Evolutionary conservation across 2,329 filamentous ascomycete genomes (phyloP).

Genomic region (Celoporthe dispersa): DNA sequence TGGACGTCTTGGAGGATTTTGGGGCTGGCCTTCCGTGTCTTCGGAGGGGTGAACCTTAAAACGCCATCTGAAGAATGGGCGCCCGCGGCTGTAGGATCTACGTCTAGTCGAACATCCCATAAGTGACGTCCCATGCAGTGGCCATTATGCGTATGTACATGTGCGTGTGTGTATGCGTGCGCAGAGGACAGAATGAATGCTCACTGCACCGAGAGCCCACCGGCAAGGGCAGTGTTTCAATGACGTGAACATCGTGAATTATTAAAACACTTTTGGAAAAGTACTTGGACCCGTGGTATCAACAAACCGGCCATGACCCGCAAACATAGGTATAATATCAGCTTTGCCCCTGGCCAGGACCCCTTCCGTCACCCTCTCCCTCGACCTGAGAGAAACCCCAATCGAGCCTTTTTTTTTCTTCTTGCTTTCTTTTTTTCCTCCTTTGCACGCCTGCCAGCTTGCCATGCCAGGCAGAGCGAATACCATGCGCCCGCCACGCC

Average conservation of each 20-base stretch:
- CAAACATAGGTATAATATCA: conserved; percentile 21
- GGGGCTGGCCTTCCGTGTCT: not conserved
- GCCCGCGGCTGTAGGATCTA: not conserved
- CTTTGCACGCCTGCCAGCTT: not conserved
- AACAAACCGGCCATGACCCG: conserved; percentile 6
- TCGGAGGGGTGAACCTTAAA: not conserved
- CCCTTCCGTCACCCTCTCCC: not conserved
- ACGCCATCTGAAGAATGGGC: not conserved
- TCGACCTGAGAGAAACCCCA: not conserved
- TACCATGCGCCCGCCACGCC: not conserved
- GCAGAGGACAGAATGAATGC: not conserved
- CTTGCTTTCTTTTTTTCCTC: too few relatives aligned
- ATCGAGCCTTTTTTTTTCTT: not conserved
- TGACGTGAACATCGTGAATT: conserved; percentile 19
- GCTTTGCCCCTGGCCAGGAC: not conserved
- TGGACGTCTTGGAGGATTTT: not conserved
- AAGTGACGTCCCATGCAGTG: not conserved
- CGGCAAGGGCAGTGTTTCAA: not conserved
- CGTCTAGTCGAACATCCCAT: not conserved
- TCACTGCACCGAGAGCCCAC: not conserved
- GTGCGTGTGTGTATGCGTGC: not conserved
- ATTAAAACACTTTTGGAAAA: conserved; percentile 14
- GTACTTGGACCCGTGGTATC: conserved; percentile 20
- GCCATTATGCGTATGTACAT: not conserved
- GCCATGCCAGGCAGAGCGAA: not conserved